Evolutionary conservation across 2,329 filamentous ascomycete species (phyloP), one percentile per base, ranked within the genome.

Genomic region (Penicillium hordei): DNA sequence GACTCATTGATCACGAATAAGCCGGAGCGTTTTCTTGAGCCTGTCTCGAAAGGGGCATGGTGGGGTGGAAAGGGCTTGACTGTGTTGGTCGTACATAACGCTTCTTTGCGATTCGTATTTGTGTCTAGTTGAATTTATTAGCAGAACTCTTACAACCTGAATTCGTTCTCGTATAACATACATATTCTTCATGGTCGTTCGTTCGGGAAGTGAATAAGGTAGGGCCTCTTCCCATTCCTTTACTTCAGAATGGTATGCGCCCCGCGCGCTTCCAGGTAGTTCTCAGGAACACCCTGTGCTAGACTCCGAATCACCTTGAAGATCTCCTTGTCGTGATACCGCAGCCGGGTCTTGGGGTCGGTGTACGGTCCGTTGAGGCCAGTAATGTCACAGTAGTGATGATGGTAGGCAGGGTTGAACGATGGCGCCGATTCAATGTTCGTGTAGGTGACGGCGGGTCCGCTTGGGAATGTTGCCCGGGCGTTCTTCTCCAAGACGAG

Each of bases 351-450:
- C 83, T 99, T 99, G 3, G 94, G 95, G 72, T 99, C 94, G 33
- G 90, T 86, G 73, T 99, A 99, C 6, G 89, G 89, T 31, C 92
- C 91, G n/a, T 91, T 86, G 63, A 99, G 78, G 1, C 94, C 95
- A 1, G 94, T 99, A 68, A 99, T 85, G 75, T 99, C 95, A 79
- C 94, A 99, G 76, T 97, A 99, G 69, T 89, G 90, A 76, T 88
- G 92, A 71, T 90, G 85, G 65, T 91, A 89, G 50, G 89, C 89
- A 7, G 86, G 83, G 69, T 86, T 84, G 68, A 97, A 80, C 58
- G 90, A 94, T 39, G 94, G 94, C 3, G 94, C 93, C 48, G 91
- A 92, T 75, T 97, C 94, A 62, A 99, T 95, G 72, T 97, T 97
- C 7, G 91, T 96, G 75, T 97, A 99, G 1, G 94, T 97, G 33